A percentile compares a stretch with the other conserved stretches of the same genome.
Conservation (phyloP, 257 asterid genomes). For the Marsdenia floribunda region DNA sequence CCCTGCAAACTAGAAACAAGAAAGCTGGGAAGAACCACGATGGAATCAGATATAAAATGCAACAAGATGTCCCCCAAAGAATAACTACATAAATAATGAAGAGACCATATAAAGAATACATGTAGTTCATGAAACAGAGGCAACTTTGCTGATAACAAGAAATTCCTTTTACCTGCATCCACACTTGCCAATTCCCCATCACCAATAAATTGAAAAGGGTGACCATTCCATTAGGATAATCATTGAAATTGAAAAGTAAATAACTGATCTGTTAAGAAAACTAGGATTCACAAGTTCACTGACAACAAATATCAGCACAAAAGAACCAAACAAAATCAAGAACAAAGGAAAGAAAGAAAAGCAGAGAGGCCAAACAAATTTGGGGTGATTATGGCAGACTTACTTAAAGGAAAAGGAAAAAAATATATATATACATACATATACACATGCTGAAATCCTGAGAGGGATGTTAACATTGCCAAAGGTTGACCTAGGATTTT, state of each 20-base stretch:
- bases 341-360: neutral
- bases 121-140: neutral
- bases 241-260: slow-evolving; percentile 96
- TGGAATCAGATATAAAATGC: neutral
- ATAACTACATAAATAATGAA: neutral
- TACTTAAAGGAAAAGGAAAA: neutral
- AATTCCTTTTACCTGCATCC: slow-evolving; percentile 78
- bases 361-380: neutral
- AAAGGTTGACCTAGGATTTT: too few species aligned
- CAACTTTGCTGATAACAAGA: neutral
- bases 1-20: neutral
- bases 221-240: slow-evolving; percentile 95
- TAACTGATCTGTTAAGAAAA: slow-evolving; percentile 53
- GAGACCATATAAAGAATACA: neutral
- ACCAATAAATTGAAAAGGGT: slow-evolving; percentile 93
- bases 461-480: neutral
- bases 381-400: neutral
- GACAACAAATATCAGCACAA: neutral
- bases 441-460: neutral
- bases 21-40: neutral
- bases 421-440: too few species aligned
- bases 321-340: neutral
- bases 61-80: neutral
- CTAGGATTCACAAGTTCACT: neutral
- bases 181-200: slow-evolving; percentile 94